Percentiles rank a stretch among this genome's conserved stretches.
Conservation (phyloP, 2,329 filamentous ascomycete species). For the Lojkania enalia region DNA sequence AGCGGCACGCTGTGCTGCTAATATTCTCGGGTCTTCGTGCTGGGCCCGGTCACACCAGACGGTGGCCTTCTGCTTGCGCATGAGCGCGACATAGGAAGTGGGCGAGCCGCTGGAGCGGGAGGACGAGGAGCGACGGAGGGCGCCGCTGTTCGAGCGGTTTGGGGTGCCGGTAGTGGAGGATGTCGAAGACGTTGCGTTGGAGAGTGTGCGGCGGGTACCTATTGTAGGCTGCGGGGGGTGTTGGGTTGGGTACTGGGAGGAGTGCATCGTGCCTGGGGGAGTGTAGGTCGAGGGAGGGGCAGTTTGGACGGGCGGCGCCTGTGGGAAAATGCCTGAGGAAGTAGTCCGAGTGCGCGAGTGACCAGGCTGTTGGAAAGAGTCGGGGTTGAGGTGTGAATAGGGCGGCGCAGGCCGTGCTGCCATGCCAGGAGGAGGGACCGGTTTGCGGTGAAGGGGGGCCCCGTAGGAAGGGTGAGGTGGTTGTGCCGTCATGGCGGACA, state of each 20-base stretch:
- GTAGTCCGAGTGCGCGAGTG: constrained; percentile 45
- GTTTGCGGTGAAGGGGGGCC: constrained; percentile 39
- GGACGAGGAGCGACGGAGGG: constrained; percentile 73
- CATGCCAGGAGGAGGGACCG: constrained; percentile 37
- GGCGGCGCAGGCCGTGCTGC: constrained; percentile 33
- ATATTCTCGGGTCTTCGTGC: constrained; percentile 81
- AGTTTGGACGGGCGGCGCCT: constrained; percentile 8
- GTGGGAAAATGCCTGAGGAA: constrained; percentile 42
- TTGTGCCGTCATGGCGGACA: constrained; percentile 35
- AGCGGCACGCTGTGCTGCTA: constrained; percentile 81
- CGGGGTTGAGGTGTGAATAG: constrained; percentile 20
- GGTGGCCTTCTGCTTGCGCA: constrained; percentile 95
- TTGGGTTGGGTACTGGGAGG: constrained; percentile 37
- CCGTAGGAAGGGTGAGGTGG: constrained; percentile 30
- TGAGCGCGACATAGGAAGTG: constrained; percentile 89
- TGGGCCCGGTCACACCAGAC: constrained; percentile 98
- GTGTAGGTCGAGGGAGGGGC: constrained; percentile 28
- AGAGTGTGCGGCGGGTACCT: constrained; percentile 61
- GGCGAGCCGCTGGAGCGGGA: constrained; percentile 69
- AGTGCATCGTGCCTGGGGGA: constrained; percentile 28
- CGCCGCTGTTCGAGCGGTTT: constrained; percentile 56
- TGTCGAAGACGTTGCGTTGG: constrained; percentile 71
- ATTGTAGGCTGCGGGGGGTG: constrained; percentile 27
- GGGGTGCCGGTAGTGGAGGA: constrained; percentile 60
- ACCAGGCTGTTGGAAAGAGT: constrained; percentile 24